Evolutionary conservation across 2,329 filamentous ascomycete species (phyloP).

Genomic region (Tympanopsis confertula): DNA sequence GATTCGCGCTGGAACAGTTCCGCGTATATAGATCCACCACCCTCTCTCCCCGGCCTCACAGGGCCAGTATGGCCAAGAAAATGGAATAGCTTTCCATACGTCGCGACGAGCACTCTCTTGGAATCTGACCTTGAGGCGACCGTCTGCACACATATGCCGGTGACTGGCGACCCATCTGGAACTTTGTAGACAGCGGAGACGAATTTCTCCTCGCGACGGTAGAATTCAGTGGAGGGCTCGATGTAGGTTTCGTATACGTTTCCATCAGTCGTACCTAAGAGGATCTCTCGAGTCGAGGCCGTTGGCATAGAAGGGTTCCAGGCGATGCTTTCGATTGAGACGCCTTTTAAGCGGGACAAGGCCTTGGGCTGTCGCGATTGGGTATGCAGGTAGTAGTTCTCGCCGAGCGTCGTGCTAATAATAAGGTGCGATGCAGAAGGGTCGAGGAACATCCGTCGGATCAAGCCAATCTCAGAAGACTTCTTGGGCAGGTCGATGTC

Average conservation of each 20-base stretch:
- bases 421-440: constrained; percentile 91
- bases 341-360: constrained; percentile 71
- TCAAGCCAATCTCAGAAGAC: constrained; percentile 78
- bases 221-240: constrained; percentile 59
- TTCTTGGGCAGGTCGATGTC: constrained; percentile 97
- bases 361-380: constrained; percentile 81
- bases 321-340: constrained; percentile 77
- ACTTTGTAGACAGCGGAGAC: constrained; percentile 73
- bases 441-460: constrained; percentile 92
- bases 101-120: constrained; percentile 69
- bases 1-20: constrained; percentile 80
- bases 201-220: constrained; percentile 81
- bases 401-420: constrained; percentile 78
- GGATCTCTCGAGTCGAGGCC: constrained; percentile 84
- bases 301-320: constrained; percentile 93
- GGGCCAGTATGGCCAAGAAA: constrained; percentile 68
- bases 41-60: constrained; percentile 62
- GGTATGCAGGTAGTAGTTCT: constrained; percentile 96
- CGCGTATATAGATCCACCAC: constrained; percentile 67
- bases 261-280: constrained; percentile 84
- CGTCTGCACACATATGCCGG: constrained; percentile 74
- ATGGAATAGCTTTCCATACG: constrained; percentile 67
- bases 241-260: constrained; percentile 93
- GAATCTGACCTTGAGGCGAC: constrained; percentile 58
- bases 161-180: constrained; percentile 64